phyloP scores from a whole-genome alignment of 2,329 filamentous ascomycete species.

The Bipolaris victoriae region DNA sequence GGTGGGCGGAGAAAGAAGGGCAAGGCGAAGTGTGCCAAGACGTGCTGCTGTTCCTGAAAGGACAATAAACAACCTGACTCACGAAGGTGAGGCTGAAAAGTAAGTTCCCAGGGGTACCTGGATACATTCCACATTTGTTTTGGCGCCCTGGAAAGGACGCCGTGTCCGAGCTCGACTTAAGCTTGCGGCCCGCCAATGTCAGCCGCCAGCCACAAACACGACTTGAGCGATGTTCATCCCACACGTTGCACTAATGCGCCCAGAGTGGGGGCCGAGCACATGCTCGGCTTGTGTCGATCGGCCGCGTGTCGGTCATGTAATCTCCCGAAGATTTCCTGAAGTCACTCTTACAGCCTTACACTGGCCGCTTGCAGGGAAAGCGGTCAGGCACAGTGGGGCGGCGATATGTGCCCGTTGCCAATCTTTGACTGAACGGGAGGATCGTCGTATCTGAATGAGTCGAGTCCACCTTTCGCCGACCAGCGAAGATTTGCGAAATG shows the following conservation, averaged over 20 bases:
- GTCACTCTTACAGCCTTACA: not conserved
- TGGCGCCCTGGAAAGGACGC: not conserved
- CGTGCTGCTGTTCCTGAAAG: not conserved
- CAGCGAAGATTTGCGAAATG: not conserved
- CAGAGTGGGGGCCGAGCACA: not conserved
- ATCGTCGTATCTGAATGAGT: not conserved
- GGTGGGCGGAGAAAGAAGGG: not conserved
- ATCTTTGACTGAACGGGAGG: not conserved
- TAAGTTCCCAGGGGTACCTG: not conserved
- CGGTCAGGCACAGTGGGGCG: not conserved
- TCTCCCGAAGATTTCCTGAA: slow-evolving; percentile 1
- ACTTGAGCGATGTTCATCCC: not conserved
- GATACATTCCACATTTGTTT: not conserved
- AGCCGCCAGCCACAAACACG: slow-evolving; percentile 5
- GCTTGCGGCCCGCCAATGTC: slow-evolving; percentile 1
- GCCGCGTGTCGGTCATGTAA: slow-evolving; percentile 8
- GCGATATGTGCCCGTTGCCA: not conserved
- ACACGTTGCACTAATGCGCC: slow-evolving; percentile 1
- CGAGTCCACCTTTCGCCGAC: not conserved
- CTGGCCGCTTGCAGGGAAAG: not conserved
- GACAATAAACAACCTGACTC: slow-evolving; percentile 1
- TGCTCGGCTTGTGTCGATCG: slow-evolving; percentile 5
- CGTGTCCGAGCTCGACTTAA: slow-evolving; percentile 1
- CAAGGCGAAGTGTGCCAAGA: not conserved
- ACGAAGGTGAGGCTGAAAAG: slow-evolving; percentile 2